Evolutionary conservation across 2,329 filamentous ascomycete species (phyloP), one percentile per base, ranked within the genome.

Genomic region (Cladosporium sp.): DNA sequence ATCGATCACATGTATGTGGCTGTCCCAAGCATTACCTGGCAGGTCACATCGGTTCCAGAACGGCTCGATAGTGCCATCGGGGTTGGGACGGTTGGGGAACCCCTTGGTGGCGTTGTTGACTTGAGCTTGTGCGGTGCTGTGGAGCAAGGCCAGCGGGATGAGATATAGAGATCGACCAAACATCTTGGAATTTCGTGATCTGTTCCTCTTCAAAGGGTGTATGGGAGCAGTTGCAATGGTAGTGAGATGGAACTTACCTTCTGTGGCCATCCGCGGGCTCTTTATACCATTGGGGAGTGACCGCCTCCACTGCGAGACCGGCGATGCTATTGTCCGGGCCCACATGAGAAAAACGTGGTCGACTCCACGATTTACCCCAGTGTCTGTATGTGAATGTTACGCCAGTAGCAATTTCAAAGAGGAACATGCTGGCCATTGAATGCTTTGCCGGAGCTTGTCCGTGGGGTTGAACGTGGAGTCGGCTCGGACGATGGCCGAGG

Each of bases 1-100:
- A 55, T 84, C 80, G 50, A 85, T 75, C 34, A 86, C 77, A 66
- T 87, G 84, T 80, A 86, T 85, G 67, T 86, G 83, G 35, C 49
- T 52, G 8, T 52, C 49, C 49, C 49, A 52, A 2, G 49, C 49
- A 20, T 52, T 52, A 35, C 20, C 49, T 8, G 49, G 49, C 19
- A 52, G 20, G 34, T 52, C 49, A 13, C 35, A 39, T 13, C 49
- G 49, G 24, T 52, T 52, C 49, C 49, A 52, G n/a, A 52, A 52
- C 6, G 49, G 49, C 35, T 40, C 34, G 20, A 52, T 40, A 1
- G n/a, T 20, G 22, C 49, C 49, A 28, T 25, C 19, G 22, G 49
- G 13, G 6, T 52, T 22, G 22, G 37, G 49, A n/a, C 49, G 49
- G 19, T 20, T 52, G 17, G 49, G 49, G 35, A 52, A 52, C 6